These are phyloP conservation scores for Clarireedia monteithiana DNA, from an alignment of 2,329 filamentous ascomycete species.

Conservation along the genomic window DNA sequence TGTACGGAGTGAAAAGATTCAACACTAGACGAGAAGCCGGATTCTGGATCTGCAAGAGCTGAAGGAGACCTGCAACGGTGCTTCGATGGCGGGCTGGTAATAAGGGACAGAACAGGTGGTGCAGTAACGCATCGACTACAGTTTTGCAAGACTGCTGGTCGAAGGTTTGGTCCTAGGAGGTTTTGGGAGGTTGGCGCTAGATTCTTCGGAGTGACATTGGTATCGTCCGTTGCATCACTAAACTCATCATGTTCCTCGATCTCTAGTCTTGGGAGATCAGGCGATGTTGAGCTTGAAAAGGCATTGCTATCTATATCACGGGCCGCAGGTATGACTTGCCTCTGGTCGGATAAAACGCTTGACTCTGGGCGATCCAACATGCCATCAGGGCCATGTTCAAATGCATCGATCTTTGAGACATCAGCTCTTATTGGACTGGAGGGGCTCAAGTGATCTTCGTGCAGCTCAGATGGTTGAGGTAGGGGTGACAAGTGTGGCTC, in stretches of 20 bases:
- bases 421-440: not conserved
- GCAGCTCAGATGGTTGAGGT: slow-evolving; percentile 4
- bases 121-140: slow-evolving; percentile 32
- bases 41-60: slow-evolving; percentile 22
- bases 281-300: not conserved
- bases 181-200: slow-evolving; percentile 12
- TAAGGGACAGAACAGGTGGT: slow-evolving; percentile 36
- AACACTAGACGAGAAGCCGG: slow-evolving; percentile 38
- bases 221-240: slow-evolving; percentile 25
- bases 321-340: not conserved
- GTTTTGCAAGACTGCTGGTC: slow-evolving; percentile 26
- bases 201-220: slow-evolving; percentile 18
- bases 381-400: too few species aligned
- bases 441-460: not conserved
- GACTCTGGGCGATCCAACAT: too few species aligned
- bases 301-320: not conserved
- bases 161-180: slow-evolving; percentile 20
- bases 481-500: slow-evolving; percentile 3
- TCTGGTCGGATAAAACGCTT: too few species aligned
- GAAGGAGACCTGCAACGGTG: slow-evolving; percentile 20
- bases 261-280: not conserved
- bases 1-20: slow-evolving; percentile 49
- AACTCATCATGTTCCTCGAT: slow-evolving; percentile 20
- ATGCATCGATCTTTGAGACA: not conserved
- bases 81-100: slow-evolving; percentile 36